Evolutionary conservation across 2,329 filamentous ascomycete genomes (phyloP).

Genomic region (Metarhizium sp.): DNA sequence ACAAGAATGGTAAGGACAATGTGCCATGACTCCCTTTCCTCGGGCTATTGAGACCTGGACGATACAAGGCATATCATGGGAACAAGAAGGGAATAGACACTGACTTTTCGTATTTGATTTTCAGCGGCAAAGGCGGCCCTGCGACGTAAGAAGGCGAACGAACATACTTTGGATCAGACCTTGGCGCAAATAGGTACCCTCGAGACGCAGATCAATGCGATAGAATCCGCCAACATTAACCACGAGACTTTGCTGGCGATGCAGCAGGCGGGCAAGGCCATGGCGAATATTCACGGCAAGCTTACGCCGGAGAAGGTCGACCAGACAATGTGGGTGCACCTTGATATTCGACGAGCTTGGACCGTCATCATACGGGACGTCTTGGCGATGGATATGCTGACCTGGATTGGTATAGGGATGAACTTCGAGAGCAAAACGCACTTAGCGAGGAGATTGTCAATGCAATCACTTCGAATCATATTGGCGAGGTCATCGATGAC

Average conservation of each 20-base stretch:
- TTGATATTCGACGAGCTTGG: not conserved
- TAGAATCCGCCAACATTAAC: slow-evolving; percentile 98
- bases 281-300: slow-evolving; percentile 86
- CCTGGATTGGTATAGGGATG: slow-evolving; percentile 52
- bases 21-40: not conserved
- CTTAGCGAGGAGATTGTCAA: slow-evolving; percentile 88
- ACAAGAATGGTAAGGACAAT: slow-evolving; percentile 70
- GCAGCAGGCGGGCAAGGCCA: slow-evolving; percentile 81
- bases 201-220: slow-evolving; percentile 91
- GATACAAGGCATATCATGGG: slow-evolving; percentile 8
- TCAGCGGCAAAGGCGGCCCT: slow-evolving; percentile 83
- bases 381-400: not conserved
- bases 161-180: slow-evolving; percentile 87
- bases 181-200: slow-evolving; percentile 81
- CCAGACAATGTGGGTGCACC: slow-evolving; percentile 69
- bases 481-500: slow-evolving; percentile 70
- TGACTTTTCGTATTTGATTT: slow-evolving; percentile 10
- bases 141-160: slow-evolving; percentile 87
- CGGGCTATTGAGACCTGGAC: not conserved
- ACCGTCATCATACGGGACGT: not conserved
- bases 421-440: slow-evolving; percentile 81
- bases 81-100: slow-evolving; percentile 2
- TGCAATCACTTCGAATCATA: slow-evolving; percentile 65
- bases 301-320: slow-evolving; percentile 93
- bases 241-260: slow-evolving; percentile 90